Percentiles rank a stretch among this genome's conserved stretches.
phyloP scores from a whole-genome alignment of 495 filamentous ascomycete genomes.

The Podospora fimiseda region DNA sequence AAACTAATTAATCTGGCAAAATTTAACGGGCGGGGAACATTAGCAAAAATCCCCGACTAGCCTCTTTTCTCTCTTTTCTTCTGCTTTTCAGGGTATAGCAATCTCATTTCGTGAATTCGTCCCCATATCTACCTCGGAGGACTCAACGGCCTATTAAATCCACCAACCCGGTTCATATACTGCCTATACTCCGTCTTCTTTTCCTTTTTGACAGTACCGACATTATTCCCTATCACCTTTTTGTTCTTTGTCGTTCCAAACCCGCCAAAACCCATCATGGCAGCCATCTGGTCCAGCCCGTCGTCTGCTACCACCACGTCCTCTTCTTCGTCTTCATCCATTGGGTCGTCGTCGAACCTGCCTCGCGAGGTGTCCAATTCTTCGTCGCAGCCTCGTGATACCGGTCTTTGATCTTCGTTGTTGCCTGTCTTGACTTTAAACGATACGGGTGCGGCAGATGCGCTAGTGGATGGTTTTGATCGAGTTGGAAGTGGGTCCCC shows the following conservation, averaged over 20 bases:
- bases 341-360: constrained; percentile 32
- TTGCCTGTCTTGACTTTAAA: constrained; percentile 38
- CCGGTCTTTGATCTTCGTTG: constrained; percentile 17
- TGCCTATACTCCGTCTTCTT: constrained; percentile 94
- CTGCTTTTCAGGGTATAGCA: no score
- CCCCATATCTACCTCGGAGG: constrained; percentile 31
- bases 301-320: constrained; percentile 56
- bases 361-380: constrained; percentile 12
- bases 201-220: constrained; percentile 80
- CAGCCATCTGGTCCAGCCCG: constrained; percentile 65
- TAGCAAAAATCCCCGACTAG: no score
- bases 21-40: no score
- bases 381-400: constrained; percentile 15
- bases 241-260: constrained; percentile 87
- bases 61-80: neutral
- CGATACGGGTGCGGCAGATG: constrained; percentile 23
- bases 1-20: no score
- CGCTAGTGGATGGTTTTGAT: constrained; percentile 28
- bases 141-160: constrained; percentile 87
- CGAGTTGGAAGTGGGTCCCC: constrained; percentile 22
- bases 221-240: constrained; percentile 85
- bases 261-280: constrained; percentile 78
- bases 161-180: constrained; percentile 97
- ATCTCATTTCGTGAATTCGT: neutral
- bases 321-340: constrained; percentile 43